Percentiles rank a stretch among this genome's conserved stretches.
phyloP scores from a whole-genome alignment of 176 grass and related monocot species.

The Raddia guianensis region DNA sequence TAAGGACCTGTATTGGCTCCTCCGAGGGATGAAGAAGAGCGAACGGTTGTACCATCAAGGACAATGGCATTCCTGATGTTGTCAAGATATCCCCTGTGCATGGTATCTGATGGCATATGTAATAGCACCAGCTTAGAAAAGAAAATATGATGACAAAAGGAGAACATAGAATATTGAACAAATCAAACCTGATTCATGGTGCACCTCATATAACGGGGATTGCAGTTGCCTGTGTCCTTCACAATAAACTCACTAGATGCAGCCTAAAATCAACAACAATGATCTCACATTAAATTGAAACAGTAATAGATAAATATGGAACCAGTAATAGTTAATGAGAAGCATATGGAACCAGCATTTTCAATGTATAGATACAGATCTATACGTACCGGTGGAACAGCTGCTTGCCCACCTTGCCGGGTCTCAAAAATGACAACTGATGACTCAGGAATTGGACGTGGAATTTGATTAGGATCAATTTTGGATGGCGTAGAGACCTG shows the following conservation, averaged over 20 bases:
- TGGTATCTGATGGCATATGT: slow-evolving; percentile 68
- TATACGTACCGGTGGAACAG: slow-evolving; percentile 70
- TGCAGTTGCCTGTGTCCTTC: slow-evolving; percentile 86
- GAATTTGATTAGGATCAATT: slow-evolving; percentile 89
- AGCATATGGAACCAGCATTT: slow-evolving; percentile 18
- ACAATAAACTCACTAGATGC: slow-evolving; percentile 77
- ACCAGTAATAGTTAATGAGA: slow-evolving; percentile 2
- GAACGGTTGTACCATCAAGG: slow-evolving; percentile 87
- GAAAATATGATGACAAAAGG: slow-evolving; percentile 3
- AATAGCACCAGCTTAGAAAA: slow-evolving; percentile 39
- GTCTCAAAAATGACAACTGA: slow-evolving; percentile 66
- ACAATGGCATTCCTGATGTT: slow-evolving; percentile 80
- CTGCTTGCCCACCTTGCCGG: slow-evolving; percentile 72
- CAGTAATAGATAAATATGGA: not conserved
- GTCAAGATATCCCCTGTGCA: slow-evolving; percentile 81
- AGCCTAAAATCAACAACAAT: slow-evolving; percentile 51
- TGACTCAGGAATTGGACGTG: slow-evolving; percentile 61
- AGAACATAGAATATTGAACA: slow-evolving; percentile 1
- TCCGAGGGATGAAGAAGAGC: slow-evolving; percentile 79
- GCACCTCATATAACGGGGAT: slow-evolving; percentile 81
- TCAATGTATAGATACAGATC: not conserved
- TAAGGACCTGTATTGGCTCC: slow-evolving; percentile 72
- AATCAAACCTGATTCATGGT: slow-evolving; percentile 80
- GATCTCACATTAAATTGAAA: slow-evolving; percentile 16
- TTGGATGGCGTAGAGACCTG: slow-evolving; percentile 72